A percentile compares a stretch with the other conserved stretches of the same genome.
phyloP scores from a whole-genome alignment of 1,284 basidiomycete genomes.

The Trametes versicolor region DNA sequence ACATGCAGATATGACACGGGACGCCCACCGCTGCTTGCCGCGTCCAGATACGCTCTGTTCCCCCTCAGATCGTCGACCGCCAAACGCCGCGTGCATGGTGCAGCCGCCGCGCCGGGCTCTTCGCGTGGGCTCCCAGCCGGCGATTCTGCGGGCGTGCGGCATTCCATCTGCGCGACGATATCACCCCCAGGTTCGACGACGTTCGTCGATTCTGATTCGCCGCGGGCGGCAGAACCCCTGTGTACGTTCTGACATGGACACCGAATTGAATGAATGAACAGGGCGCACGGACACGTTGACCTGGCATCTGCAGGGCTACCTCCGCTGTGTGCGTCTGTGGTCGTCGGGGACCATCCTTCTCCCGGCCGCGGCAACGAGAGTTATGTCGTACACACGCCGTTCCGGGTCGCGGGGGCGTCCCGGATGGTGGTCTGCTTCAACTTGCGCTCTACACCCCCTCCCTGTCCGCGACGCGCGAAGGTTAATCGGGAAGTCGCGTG shows the following conservation, averaged over 20 bases:
- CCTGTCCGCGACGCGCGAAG: conserved; percentile 2
- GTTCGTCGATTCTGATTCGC: background rate
- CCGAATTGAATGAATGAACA: background rate
- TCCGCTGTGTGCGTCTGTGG: background rate
- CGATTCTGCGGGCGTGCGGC: conserved; percentile 11
- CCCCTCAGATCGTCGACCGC: background rate
- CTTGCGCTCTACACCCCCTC: conserved; percentile 6
- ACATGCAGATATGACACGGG: background rate
- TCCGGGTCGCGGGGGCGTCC: background rate
- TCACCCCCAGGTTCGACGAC: background rate
- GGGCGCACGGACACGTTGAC: background rate
- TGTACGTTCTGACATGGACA: conserved; percentile 5
- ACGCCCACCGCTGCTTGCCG: background rate
- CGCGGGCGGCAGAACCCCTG: conserved; percentile 8
- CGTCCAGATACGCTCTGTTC: background rate
- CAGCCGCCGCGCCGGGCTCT: background rate
- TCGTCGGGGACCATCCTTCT: background rate
- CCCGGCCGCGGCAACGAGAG: background rate
- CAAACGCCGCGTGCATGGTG: background rate
- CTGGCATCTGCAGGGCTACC: too few species aligned
- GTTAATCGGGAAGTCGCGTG: conserved; percentile 1
- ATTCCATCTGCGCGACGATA: background rate
- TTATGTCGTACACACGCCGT: background rate
- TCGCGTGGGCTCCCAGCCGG: conserved; percentile 1
- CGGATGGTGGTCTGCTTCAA: background rate